Percentiles rank a stretch among this genome's conserved stretches.
Evolutionary conservation across 1,284 basidiomycete species (phyloP).

Genomic region (Neolentinus lepideus): DNA sequence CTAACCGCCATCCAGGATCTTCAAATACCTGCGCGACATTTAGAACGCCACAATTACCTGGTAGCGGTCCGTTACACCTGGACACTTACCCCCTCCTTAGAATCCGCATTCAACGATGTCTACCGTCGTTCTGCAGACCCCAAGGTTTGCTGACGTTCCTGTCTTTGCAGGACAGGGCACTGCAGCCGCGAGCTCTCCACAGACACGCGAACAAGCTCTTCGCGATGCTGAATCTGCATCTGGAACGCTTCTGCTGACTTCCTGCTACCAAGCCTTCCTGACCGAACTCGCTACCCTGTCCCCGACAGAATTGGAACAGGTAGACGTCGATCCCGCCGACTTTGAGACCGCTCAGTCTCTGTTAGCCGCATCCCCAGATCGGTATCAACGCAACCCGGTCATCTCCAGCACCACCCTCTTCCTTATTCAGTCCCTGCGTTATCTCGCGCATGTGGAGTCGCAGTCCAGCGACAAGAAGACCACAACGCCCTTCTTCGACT

Average conservation of each 20-base stretch:
- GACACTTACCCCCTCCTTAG: background rate
- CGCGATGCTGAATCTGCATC: constrained; percentile 28
- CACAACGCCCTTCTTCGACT: constrained; percentile 22
- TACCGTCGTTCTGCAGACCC: background rate
- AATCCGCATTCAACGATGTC: background rate
- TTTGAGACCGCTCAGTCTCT: constrained; percentile 33
- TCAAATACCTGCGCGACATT: constrained; percentile 3
- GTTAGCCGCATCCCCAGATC: constrained; percentile 24
- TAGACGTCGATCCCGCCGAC: constrained; percentile 33
- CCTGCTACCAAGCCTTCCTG: constrained; percentile 42
- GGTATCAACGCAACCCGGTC: constrained; percentile 38
- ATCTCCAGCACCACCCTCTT: constrained; percentile 42
- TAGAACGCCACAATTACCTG: too few relatives aligned
- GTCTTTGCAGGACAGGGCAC: constrained; percentile 54
- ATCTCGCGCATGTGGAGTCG: constrained; percentile 35
- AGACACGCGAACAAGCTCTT: constrained; percentile 31
- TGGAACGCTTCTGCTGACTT: constrained; percentile 36
- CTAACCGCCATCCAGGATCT: background rate
- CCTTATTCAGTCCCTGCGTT: constrained; percentile 45
- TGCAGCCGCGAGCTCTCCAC: constrained; percentile 23
- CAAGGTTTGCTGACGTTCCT: constrained; percentile 24
- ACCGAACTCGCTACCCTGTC: constrained; percentile 39
- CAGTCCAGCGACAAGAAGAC: constrained; percentile 16
- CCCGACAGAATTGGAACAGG: constrained; percentile 22
- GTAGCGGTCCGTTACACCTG: too few relatives aligned